Evolutionary conservation across 2,329 filamentous ascomycete species (phyloP).

Genomic region (Aspergillus hiratsukae): DNA sequence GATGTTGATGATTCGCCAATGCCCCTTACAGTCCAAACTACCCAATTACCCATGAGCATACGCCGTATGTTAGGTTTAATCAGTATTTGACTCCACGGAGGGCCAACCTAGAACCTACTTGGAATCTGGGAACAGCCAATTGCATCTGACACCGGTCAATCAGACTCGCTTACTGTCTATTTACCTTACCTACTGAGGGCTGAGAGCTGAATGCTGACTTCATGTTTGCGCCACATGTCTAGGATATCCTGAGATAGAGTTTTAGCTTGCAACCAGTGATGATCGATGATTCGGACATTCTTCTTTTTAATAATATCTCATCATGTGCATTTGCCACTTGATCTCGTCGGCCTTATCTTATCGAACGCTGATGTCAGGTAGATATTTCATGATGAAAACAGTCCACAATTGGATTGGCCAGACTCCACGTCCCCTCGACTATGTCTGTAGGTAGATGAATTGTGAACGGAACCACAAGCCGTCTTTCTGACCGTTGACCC

Average conservation of each 20-base stretch:
- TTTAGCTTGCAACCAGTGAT: not conserved
- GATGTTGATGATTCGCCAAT: not conserved
- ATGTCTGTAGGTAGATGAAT: not conserved
- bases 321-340: not conserved
- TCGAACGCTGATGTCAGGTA: not conserved
- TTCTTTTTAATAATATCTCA: not conserved
- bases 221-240: slow-evolving; percentile 9
- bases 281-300: not conserved
- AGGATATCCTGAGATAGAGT: not conserved
- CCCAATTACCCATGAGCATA: not conserved
- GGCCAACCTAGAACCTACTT: not conserved
- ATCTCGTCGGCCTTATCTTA: not conserved
- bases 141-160: not conserved
- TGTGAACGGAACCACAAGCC: not conserved
- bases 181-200: not conserved
- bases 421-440: not conserved
- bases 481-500: not conserved
- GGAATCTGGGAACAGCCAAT: not conserved
- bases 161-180: not conserved
- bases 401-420: not conserved
- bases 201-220: slow-evolving; percentile 7
- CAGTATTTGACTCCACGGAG: not conserved
- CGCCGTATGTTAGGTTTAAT: no score
- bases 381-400: no score
- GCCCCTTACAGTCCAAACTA: not conserved